A percentile compares a stretch with the other conserved stretches of the same genome.
Conservation (phyloP, 345 rosid species). For the Acer saccharum region DNA sequence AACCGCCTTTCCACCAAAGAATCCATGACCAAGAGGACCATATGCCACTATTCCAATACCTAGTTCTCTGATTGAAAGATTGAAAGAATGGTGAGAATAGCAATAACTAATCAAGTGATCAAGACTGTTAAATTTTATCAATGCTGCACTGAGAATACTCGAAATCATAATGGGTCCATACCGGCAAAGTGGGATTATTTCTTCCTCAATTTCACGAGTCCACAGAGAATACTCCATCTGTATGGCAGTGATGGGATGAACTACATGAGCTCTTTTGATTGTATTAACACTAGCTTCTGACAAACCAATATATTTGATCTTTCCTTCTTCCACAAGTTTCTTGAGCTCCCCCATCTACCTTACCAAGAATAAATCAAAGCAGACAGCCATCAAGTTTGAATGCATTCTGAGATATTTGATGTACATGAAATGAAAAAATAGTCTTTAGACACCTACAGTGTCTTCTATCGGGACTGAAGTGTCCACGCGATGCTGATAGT, state of each 20-base stretch:
- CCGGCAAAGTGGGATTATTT: conserved; percentile 44
- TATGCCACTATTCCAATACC: conserved; percentile 41
- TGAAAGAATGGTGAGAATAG: neutral
- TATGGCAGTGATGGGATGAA: conserved; percentile 42
- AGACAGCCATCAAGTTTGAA: neutral
- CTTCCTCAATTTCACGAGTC: conserved; percentile 40
- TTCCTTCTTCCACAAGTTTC: conserved; percentile 48
- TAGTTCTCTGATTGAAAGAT: conserved; percentile 31
- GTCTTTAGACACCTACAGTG: conserved; percentile 31
- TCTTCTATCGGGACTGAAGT: conserved; percentile 57
- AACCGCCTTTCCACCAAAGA: conserved; percentile 45
- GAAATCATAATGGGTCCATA: neutral
- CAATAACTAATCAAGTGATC: neutral
- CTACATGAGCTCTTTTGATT: conserved; percentile 43
- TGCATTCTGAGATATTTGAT: neutral
- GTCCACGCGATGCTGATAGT: conserved; percentile 58
- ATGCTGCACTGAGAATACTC: neutral
- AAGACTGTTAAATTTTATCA: neutral
- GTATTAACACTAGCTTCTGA: conserved; percentile 43
- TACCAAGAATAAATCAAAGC: neutral
- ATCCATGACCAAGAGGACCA: conserved; percentile 42
- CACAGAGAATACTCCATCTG: conserved; percentile 51
- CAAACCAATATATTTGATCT: conserved; percentile 42
- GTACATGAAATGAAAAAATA: neutral
- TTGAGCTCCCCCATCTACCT: conserved; percentile 44